Evolutionary conservation across 495 filamentous ascomycete genomes (phyloP), one percentile per base, ranked within the genome.

Genomic region (Tuber brumale): DNA sequence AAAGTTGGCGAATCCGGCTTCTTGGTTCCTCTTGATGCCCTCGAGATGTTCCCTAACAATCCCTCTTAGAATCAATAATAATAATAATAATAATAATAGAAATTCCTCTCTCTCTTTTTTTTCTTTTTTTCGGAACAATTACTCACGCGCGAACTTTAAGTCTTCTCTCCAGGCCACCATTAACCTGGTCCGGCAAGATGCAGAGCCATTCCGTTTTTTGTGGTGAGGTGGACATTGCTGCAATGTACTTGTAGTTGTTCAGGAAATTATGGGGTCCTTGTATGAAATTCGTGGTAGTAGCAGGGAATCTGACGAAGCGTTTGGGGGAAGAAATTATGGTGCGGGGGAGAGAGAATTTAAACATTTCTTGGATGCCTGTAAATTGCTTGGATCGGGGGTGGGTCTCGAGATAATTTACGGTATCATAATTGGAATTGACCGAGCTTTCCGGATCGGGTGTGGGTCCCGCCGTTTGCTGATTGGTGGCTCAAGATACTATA

Each of bases 151-250:
- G 87, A 71, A 93, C 89, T 80, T 91, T 88, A 51, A 96, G 83
- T 45, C 94, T 84, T 86, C 91, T 92, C 71, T 87, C 85, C 79
- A 91, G 83, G 10, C 57, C 51, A n/a, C 85, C 87, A 7, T 88
- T 91, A 0, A 87, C 87, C 77, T 90, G 88, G 84, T 98, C 95
- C 23, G 94, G 94, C 23, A 95, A 78, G 73, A 97, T 90, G 79
- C 94, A 91, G 16, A 98, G 88, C 90, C 91, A 98, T 84, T 98
- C 94, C 74, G 88, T 86, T 84, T 91, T 91, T 72, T 83, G 83
- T 73, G 85, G 82, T 18, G 80, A 72, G 71, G 84, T 84, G 14
- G 79, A 77, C 79, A 81, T 81, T 75, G 74, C 21, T 31, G 76
- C 16, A 19, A 16, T 16, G 70, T 45, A 71, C 35, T 71, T 71